These are phyloP conservation scores for Clarkia xantiana DNA, from an alignment of 345 rosid species.

Conservation along the genomic window DNA sequence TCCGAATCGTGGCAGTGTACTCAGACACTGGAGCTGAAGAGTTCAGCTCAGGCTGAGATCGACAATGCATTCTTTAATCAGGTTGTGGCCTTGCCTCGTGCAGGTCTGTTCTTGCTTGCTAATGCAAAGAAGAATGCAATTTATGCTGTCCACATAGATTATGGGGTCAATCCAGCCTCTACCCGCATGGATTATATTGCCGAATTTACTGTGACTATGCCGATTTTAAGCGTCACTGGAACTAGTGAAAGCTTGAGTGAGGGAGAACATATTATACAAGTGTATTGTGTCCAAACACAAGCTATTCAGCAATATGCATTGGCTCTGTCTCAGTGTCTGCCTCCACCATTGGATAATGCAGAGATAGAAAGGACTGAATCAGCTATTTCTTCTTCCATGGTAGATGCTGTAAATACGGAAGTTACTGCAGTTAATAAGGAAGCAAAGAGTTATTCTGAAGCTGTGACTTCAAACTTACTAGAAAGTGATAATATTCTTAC, in stretches of 20 bases:
- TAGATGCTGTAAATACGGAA: conserved; percentile 25
- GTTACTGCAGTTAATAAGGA: conserved; percentile 1
- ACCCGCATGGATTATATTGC: conserved; percentile 57
- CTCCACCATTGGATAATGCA: conserved; percentile 40
- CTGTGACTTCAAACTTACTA: conserved; percentile 20
- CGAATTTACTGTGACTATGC: conserved; percentile 69
- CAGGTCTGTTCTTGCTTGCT: conserved; percentile 46
- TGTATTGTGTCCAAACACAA: conserved; percentile 61
- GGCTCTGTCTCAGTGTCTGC: conserved; percentile 60
- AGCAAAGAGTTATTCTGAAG: conserved; percentile 14
- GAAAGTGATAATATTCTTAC: conserved; percentile 24
- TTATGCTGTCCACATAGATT: conserved; percentile 52
- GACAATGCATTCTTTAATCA: conserved; percentile 63
- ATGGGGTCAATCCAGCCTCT: conserved; percentile 52
- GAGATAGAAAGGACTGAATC: conserved; percentile 45
- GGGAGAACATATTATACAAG: conserved; percentile 47
- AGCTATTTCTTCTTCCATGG: conserved; percentile 17
- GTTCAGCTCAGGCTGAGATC: conserved; percentile 32
- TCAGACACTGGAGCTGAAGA: conserved; percentile 46
- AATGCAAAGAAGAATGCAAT: conserved; percentile 70
- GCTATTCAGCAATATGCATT: conserved; percentile 74
- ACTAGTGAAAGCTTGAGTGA: conserved; percentile 46
- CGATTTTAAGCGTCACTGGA: conserved; percentile 63
- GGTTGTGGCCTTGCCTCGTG: conserved; percentile 45
- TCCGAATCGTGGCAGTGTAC: conserved; percentile 48